Conservation (phyloP, 2,329 filamentous ascomycete genomes). For the Xylaria sp. region DNA sequence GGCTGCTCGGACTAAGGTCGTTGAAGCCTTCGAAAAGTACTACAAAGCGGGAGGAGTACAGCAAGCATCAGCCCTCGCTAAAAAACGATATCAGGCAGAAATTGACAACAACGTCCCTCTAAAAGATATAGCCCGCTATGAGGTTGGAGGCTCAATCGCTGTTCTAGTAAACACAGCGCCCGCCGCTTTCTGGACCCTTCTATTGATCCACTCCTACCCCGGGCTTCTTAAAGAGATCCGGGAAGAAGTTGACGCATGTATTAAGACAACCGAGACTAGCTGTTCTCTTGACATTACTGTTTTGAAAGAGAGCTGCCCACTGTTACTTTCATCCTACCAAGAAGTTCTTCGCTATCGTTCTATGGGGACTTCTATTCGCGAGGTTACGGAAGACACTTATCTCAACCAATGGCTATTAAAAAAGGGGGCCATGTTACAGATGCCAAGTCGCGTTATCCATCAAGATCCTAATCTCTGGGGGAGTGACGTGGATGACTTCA, state of each 20-base stretch:
- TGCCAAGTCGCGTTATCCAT: conserved; percentile 46
- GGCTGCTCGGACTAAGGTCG: conserved; percentile 50
- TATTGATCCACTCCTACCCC: conserved; percentile 50
- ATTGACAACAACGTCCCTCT: conserved; percentile 47
- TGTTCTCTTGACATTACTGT: conserved; percentile 45
- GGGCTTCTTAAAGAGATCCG: conserved; percentile 49
- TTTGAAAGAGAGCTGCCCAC: conserved; percentile 52
- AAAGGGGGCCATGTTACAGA: conserved; percentile 47
- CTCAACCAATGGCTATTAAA: conserved; percentile 46
- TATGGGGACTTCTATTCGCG: conserved; percentile 51
- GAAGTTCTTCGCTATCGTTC: conserved; percentile 55
- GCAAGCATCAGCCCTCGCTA: conserved; percentile 53
- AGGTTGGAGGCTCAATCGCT: conserved; percentile 55
- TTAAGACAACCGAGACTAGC: conserved; percentile 32
- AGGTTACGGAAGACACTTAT: conserved; percentile 48
- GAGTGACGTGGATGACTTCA: conserved; percentile 39
- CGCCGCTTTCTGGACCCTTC: conserved; percentile 55
- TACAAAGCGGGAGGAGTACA: conserved; percentile 53
- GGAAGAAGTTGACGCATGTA: conserved; percentile 45
- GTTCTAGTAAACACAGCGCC: conserved; percentile 56
- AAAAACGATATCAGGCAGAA: conserved; percentile 52
- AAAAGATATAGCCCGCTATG: conserved; percentile 54
- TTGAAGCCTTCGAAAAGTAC: conserved; percentile 54
- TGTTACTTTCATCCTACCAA: conserved; percentile 55
- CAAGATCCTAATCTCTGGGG: conserved; percentile 44